These are phyloP conservation scores for Amaranthus cruentus DNA, from an alignment of 148 eudicot genomes.

Conservation along the genomic window DNA sequence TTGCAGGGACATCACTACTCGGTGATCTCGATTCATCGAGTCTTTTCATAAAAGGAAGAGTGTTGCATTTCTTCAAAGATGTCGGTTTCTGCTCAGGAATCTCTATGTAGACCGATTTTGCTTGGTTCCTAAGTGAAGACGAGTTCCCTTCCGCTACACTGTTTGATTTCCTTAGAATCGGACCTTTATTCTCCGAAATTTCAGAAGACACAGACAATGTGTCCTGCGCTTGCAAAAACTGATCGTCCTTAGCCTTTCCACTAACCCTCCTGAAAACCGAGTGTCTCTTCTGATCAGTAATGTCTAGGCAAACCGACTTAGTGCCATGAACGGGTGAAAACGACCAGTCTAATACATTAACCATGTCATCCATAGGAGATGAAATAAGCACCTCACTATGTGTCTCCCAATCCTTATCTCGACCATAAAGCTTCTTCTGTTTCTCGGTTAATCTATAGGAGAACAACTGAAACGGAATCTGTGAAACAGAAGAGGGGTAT, in stretches of 20 bases:
- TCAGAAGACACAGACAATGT: constrained; percentile 42
- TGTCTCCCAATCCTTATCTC: constrained; percentile 49
- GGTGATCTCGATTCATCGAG: constrained; percentile 15
- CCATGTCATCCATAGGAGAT: constrained; percentile 32
- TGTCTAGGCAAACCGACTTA: constrained; percentile 60
- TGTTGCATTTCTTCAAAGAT: constrained; percentile 18
- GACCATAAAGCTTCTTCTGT: constrained; percentile 41
- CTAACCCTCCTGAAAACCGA: constrained; percentile 17
- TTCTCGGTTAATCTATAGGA: constrained; percentile 48
- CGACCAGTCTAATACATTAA: constrained; percentile 27
- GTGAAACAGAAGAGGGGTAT: constrained; percentile 29
- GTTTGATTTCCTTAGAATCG: constrained; percentile 16
- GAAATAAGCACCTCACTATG: constrained; percentile 31
- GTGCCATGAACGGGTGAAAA: constrained; percentile 39
- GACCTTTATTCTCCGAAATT: constrained; percentile 25
- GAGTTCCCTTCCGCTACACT: constrained; percentile 16
- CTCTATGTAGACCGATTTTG: constrained; percentile 20
- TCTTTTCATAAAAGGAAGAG: constrained; percentile 2
- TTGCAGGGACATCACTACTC: constrained; percentile 27
- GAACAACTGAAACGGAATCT: constrained; percentile 60
- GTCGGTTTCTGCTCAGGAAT: constrained; percentile 27
- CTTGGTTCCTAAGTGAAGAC: not conserved
- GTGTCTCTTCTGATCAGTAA: constrained; percentile 27
- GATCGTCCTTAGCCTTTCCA: constrained; percentile 16
- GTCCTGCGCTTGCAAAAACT: constrained; percentile 4